Evolutionary conservation across 495 filamentous ascomycete genomes (phyloP).

Genomic region (Emericellopsis terricola): DNA sequence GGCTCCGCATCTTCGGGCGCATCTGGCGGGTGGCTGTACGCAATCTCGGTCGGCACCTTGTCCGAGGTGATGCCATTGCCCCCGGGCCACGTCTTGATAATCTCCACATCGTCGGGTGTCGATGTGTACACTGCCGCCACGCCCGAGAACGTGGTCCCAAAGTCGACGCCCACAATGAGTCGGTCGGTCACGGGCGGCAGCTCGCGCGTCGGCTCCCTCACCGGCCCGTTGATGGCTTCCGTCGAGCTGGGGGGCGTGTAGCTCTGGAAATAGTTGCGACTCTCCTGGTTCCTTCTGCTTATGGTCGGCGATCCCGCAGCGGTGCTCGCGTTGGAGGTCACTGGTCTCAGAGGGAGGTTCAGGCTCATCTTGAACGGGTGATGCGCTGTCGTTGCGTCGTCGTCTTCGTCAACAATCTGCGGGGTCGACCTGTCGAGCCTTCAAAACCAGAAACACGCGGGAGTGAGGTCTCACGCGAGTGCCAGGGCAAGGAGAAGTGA

Average conservation of each 20-base stretch:
- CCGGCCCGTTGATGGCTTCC: slow-evolving; percentile 35
- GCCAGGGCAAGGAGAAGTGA: too few species aligned
- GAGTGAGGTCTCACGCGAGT: too few species aligned
- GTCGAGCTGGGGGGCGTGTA: slow-evolving; percentile 29
- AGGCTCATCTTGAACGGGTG: not conserved
- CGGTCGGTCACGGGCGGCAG: slow-evolving; percentile 27
- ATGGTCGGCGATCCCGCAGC: slow-evolving; percentile 3
- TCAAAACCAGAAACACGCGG: too few species aligned
- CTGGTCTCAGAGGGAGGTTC: not conserved
- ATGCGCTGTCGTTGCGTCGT: too few species aligned
- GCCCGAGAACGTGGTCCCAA: slow-evolving; percentile 53
- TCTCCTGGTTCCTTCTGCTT: slow-evolving; percentile 32
- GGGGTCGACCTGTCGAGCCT: too few species aligned
- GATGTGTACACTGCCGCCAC: slow-evolving; percentile 61
- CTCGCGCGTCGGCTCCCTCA: slow-evolving; percentile 31
- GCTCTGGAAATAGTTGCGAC: slow-evolving; percentile 33
- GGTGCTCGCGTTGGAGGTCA: not conserved
- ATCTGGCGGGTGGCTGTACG: slow-evolving; percentile 27
- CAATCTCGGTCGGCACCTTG: slow-evolving; percentile 47
- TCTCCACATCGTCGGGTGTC: slow-evolving; percentile 59
- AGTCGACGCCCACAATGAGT: slow-evolving; percentile 48
- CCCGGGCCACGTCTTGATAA: slow-evolving; percentile 69
- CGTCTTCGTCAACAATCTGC: too few species aligned
- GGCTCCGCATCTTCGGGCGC: slow-evolving; percentile 15
- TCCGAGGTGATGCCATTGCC: slow-evolving; percentile 56